These are phyloP conservation scores for Rhynchospora breviuscula DNA, from an alignment of 176 grass and related monocot species.

Conservation along the genomic window DNA sequence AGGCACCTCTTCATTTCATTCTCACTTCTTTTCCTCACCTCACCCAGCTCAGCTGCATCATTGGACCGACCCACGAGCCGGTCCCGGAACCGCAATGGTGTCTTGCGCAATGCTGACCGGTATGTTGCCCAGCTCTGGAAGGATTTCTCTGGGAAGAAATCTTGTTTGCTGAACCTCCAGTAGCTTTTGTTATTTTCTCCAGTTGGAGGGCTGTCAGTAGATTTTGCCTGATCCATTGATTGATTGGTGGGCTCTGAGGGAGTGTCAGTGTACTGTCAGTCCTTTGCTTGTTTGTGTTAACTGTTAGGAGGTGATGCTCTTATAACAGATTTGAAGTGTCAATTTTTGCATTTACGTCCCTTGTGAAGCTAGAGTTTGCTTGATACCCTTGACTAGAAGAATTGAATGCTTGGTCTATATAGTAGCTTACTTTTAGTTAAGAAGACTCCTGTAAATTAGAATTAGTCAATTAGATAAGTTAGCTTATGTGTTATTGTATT, in stretches of 20 bases:
- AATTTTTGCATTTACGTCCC: background rate
- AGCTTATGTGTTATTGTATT: no score
- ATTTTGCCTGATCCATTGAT: constrained; percentile 5
- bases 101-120: constrained; percentile 35
- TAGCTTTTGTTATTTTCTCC: constrained; percentile 34
- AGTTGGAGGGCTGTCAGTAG: background rate
- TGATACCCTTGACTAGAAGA: background rate
- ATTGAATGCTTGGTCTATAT: no score
- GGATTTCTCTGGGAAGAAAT: constrained; percentile 94
- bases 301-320: background rate
- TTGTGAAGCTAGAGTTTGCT: background rate
- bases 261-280: background rate
- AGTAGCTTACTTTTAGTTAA: background rate
- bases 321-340: constrained; percentile 8
- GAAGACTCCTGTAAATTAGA: background rate
- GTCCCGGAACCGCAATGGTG: constrained; percentile 43
- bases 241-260: background rate
- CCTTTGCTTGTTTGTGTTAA: background rate
- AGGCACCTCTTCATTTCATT: constrained; percentile 87
- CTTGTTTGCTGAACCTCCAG: constrained; percentile 75
- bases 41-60: constrained; percentile 52
- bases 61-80: constrained; percentile 59
- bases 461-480: background rate
- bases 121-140: constrained; percentile 77
- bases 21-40: constrained; percentile 65